Evolutionary conservation across 495 filamentous ascomycete genomes (phyloP).

Genomic region (Aspergillus incahuasiensis): DNA sequence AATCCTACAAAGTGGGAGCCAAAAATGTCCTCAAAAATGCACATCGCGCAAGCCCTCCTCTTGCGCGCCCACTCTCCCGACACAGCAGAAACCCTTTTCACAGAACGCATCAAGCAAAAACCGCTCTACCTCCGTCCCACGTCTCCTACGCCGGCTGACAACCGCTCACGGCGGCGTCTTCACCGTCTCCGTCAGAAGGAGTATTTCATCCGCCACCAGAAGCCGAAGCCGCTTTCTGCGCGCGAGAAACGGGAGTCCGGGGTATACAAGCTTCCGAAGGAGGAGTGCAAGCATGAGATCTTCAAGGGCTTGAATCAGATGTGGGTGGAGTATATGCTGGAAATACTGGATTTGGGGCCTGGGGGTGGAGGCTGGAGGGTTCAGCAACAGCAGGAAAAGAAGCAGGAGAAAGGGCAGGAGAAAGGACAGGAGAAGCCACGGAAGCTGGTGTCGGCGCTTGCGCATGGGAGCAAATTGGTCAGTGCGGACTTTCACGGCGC

Average conservation of each 20-base stretch:
- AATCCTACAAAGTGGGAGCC: too few relatives aligned
- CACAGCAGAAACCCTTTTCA: conserved; percentile 64
- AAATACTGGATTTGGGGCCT: conserved; percentile 54
- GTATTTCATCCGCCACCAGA: conserved; percentile 54
- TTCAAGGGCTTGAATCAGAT: conserved; percentile 72
- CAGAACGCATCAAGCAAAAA: conserved; percentile 75
- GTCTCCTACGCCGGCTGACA: conserved; percentile 56
- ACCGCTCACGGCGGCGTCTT: conserved; percentile 59
- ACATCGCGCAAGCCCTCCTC: conserved; percentile 66
- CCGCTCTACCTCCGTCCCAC: conserved; percentile 75
- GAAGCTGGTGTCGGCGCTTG: conserved; percentile 44
- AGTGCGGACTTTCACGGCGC: conserved; percentile 91
- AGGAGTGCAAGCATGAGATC: conserved; percentile 64
- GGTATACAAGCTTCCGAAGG: conserved; percentile 67
- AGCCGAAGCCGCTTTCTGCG: conserved; percentile 74
- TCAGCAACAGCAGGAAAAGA: conserved; percentile 15
- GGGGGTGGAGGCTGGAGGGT: conserved; percentile 5
- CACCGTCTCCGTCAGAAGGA: conserved; percentile 52
- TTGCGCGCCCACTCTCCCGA: conserved; percentile 67
- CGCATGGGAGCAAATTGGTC: conserved; percentile 61
- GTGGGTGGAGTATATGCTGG: conserved; percentile 81
- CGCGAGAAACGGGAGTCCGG: conserved; percentile 67
- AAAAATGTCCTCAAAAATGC: conserved; percentile 32
- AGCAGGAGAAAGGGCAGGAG: conserved; percentile 31
- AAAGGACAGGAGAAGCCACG: conserved; percentile 14